Base-by-base conservation (phyloP, 805 yeast species). In the Candida gorgasii region DNA sequence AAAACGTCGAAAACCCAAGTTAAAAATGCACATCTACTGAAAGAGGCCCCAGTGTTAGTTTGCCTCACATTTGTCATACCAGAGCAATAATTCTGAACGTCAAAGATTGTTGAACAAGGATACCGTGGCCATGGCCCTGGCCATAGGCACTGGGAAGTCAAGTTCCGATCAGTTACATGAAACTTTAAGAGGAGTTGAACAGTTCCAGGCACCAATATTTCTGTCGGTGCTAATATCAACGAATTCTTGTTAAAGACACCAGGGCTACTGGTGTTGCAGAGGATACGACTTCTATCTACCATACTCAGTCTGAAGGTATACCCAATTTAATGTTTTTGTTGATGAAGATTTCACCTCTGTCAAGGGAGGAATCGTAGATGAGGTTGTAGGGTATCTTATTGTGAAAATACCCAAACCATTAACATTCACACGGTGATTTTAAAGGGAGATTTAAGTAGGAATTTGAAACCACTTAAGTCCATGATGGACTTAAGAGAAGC, bases 341-440 rank as follows among this genome's bases (percentile, higher is more conserved):
- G 70, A 65, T 43, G 64, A 61, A 14, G 49, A 65, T 44, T 58
- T 62, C 35, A 60, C 69, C 3, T 63, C 59, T 12, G 56, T 70
- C 23, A 68, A 69, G 43, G 53, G 60, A 15, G 60, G 58, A 15
- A 68, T 62, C 1, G 48, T 70, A 13, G 75, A 70, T 39, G 74
- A 70, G 43, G 64, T 70, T 26, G 75, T 69, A 48, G 75, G 75
- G 5, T 69, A 74, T 50, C 53, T 70, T 9, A 69, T 69, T 8
- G 59, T 70, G 16, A 66, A 62, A 44, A 67, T 70, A 23, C 75
- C 75, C 2, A 75, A 70, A 48, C 74, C 75, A 8, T 52, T 70
- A 32, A 67, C 73, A 3, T 70, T 70, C 47, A 65, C 73, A 69
- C 22, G 63, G 59, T 45, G 75, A 70, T 46, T 54, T 70, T 39